These are phyloP conservation scores for Agrocybe praecox DNA, from an alignment of 768 basidiomycete species.

Conservation along the genomic window DNA sequence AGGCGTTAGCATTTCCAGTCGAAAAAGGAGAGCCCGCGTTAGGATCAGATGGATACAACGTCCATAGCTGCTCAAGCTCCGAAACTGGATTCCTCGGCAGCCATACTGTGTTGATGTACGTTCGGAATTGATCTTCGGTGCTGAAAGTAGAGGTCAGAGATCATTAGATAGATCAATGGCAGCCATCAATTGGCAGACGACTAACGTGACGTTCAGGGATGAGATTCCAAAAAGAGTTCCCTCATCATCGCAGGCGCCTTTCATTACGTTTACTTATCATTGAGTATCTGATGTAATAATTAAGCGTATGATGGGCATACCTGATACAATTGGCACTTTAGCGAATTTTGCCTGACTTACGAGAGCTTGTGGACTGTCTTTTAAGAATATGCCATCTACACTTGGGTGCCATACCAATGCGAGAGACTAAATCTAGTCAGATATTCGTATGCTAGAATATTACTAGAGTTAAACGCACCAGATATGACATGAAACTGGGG, in stretches of 20 bases:
- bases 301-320: constrained; percentile 15
- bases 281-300: no score
- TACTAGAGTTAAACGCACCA: constrained; percentile 28
- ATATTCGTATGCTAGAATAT: not conserved
- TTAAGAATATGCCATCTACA: constrained; percentile 51
- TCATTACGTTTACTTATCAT: no score
- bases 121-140: constrained; percentile 21
- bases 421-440: constrained; percentile 32
- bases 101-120: constrained; percentile 19
- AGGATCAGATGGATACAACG: constrained; percentile 32
- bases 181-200: not conserved
- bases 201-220: constrained; percentile 46
- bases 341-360: constrained; percentile 46
- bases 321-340: constrained; percentile 49
- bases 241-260: constrained; percentile 49
- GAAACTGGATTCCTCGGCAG: constrained; percentile 17
- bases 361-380: constrained; percentile 42
- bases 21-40: constrained; percentile 50
- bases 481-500: constrained; percentile 44
- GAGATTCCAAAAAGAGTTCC: constrained; percentile 50
- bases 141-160: constrained; percentile 4
- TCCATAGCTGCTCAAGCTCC: constrained; percentile 13
- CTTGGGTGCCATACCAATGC: constrained; percentile 50
- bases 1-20: constrained; percentile 40
- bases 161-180: not conserved